Percentiles rank a stretch among this genome's conserved stretches.
phyloP scores from a whole-genome alignment of 352 stramenopile species.

The Phytophthora uliginosa region DNA sequence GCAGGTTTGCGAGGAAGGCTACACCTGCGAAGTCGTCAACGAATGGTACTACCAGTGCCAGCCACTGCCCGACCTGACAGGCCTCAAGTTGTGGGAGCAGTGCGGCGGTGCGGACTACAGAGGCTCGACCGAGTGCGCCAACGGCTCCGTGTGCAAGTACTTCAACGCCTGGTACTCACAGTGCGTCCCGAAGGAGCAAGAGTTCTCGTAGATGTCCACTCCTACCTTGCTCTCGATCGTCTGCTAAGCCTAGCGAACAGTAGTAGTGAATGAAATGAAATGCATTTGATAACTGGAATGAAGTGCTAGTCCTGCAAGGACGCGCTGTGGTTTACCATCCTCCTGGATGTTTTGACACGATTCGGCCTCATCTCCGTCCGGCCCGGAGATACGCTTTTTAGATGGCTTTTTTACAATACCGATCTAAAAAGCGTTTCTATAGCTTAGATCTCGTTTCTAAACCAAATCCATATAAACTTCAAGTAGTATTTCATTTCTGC shows the following conservation, averaged over 20 bases:
- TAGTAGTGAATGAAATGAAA: background rate
- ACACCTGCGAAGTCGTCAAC: conserved; percentile 49
- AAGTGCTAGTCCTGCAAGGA: background rate
- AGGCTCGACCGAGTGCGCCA: conserved; percentile 17
- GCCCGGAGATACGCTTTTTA: no score
- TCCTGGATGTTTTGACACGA: no score
- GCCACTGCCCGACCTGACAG: conserved; percentile 22
- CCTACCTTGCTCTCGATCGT: background rate
- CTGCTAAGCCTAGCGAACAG: background rate
- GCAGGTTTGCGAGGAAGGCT: conserved; percentile 33
- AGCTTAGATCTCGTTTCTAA: no score
- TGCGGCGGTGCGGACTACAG: conserved; percentile 32
- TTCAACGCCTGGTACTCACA: conserved; percentile 62
- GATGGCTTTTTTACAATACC: no score
- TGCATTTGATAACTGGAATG: background rate
- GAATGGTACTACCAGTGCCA: conserved; percentile 57
- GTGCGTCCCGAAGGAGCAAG: conserved; percentile 50
- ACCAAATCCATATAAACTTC: background rate
- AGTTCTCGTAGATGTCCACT: conserved; percentile 21
- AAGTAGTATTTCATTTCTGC: conserved; percentile 1
- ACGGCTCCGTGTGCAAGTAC: conserved; percentile 42
- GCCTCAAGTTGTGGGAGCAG: conserved; percentile 43
- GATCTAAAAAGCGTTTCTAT: background rate
- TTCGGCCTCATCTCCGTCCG: no score
- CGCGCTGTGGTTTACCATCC: no score